Evolutionary conservation across 495 filamentous ascomycete genomes (phyloP), one percentile per base, ranked within the genome.

Genomic region (Aspergillus wentii): DNA sequence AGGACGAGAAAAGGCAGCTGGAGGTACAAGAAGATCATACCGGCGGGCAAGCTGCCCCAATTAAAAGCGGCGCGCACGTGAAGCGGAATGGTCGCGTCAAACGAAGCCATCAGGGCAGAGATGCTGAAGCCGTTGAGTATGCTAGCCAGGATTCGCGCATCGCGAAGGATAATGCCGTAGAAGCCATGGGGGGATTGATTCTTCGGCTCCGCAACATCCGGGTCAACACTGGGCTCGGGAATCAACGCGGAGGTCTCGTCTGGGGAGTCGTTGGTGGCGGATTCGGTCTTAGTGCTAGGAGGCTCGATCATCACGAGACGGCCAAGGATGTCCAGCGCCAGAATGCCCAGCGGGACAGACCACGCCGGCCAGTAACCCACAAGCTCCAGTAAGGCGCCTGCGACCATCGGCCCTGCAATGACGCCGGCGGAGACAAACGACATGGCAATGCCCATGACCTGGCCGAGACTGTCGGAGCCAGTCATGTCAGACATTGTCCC

Each of bases 291-390:
- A n/a, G n/a, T n/a, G n/a, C n/a, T n/a, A n/a, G n/a, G n/a, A n/a
- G 34, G 43, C 23, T 54, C 44, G 17, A 51, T 35, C 41, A 52
- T 46, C 10, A 46, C 18, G 29, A 46, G 9, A 3, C 46, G 49
- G 6, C 34, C 26, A 21, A 39, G 29, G 8, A 49, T 30, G 30
- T 49, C 49, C 3, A 49, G 10, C 13, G 26, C 14, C 13, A 52
- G 28, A 8, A 52, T 19, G 3, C 33, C 28, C 27, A 49, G 33
- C 4, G 41, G 35, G 10, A 43, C 28, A 9, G 41, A 40, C 41
- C 46, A 49, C n/a, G 41, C 41, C 1, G 36, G 5, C 41, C 46
- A 49, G 30, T 52, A 49, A 28, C 49, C 49, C 17, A 40, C 38
- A 13, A 33, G 8, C 14, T 41, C 20, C n/a, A 49, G 38, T 16